Evolutionary conservation across 1,284 basidiomycete species (phyloP), one percentile per base, ranked within the genome.

Genomic region (Tilletiaria anomala): DNA sequence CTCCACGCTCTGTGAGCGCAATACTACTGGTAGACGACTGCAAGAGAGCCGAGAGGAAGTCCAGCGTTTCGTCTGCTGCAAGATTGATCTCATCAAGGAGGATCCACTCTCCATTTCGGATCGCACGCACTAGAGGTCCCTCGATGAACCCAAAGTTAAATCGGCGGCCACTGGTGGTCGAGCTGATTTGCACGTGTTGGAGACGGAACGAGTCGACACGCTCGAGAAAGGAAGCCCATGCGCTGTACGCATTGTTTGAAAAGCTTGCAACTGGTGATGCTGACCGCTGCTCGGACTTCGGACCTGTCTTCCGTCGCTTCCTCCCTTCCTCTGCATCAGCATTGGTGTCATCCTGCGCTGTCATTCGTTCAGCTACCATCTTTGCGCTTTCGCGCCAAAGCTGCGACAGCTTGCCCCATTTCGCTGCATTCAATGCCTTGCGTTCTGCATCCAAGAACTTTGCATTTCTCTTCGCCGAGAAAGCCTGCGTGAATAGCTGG

Each of bases 61-160:
- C 93, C 35, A 97, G 73, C 0, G 91, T 96, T 70, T 97, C 93
- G 22, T 88, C 73, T 35, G 83, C 85, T 1, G 91, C 89, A 17
- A 99, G 72, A 63, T 97, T 97, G 68, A 97, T 80, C 70, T 97
- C 93, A 58, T 99, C 93, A 4, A 99, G 77, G 17, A 99, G 71
- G 29, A 97, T 77, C 93, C 93, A 99, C 65, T 91, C 79, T 6
- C 93, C 93, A 31, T 76, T 75, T 33, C 81, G 76, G 45, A 99
- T 69, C 0, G 93, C 93, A 57, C 82, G 83, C n/a, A 96, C 80
- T 11, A 99, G 71, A 6, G 93, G 91, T 0, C 93, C 93, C 64
- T 99, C 93, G 2, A 96, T 80, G 56, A 96, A 97, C 4, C 80
- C 79, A 62, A 97, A 97, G 42, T 61, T 58, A 22, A 66, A 51